Conservation (phyloP, 371 early-diverging fungal genomes). For the Mucor mucedo region DNA sequence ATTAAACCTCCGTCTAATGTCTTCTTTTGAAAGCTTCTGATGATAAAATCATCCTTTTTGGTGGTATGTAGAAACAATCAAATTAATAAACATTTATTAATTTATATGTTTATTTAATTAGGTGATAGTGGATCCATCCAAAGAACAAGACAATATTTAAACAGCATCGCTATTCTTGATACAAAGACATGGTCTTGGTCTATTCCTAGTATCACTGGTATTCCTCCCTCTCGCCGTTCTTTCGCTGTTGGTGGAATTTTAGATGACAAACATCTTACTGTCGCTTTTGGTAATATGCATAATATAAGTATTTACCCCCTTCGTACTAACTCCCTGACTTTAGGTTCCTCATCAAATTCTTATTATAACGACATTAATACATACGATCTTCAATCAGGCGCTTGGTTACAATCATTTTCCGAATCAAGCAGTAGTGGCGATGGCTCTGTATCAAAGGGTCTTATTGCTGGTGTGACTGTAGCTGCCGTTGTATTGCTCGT, state of each 20-base stretch:
- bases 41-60: conserved; percentile 49
- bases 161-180: conserved; percentile 41
- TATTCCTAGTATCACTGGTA: conserved; percentile 34
- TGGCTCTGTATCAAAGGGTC: conserved; percentile 37
- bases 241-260: conserved; percentile 46
- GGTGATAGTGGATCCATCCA: conserved; percentile 35
- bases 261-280: conserved; percentile 37
- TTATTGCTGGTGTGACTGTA: conserved; percentile 52
- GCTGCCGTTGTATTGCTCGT: conserved; percentile 39
- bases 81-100: conserved; percentile 1
- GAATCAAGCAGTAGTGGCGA: conserved; percentile 7
- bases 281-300: conserved; percentile 46
- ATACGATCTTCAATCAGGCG: conserved; percentile 18
- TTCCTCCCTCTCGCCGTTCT: conserved; percentile 48
- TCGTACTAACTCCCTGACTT: neutral
- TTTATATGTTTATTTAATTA: conserved; percentile 10
- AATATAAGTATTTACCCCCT: conserved; percentile 6
- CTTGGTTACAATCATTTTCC: conserved; percentile 44
- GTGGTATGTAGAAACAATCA: conserved; percentile 34
- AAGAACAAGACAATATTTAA: conserved; percentile 34
- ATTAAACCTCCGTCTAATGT: conserved; percentile 2
- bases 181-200: conserved; percentile 52
- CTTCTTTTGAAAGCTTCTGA: conserved; percentile 28
- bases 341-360: conserved; percentile 39
- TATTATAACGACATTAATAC: conserved; percentile 55